Evolutionary conservation across 2,329 filamentous ascomycete genomes (phyloP), one percentile per base, ranked within the genome.

Genomic region (Diaporthe batatas): DNA sequence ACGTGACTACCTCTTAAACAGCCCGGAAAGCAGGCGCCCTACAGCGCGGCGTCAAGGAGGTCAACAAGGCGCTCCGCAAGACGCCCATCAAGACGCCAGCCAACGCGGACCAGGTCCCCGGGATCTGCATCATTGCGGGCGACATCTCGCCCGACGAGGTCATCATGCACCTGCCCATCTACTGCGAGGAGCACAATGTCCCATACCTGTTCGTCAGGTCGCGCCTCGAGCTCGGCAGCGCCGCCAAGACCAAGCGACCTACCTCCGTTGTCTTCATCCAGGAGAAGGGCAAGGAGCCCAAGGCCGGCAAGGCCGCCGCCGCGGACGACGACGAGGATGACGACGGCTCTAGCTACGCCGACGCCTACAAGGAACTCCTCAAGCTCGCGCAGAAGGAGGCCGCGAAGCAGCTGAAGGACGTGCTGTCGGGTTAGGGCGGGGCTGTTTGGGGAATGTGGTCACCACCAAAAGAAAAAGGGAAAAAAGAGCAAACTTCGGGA

Each of bases 131-230:
- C 82, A 94, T 99, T 78, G 96, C 96, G 47, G 96, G 94, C 79
- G 96, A 99, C 84, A 98, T 99, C 86, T 98, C 94, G 69, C 96
- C 96, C 77, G 96, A 96, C 92, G 96, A 99, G 84, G 96, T 99
- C 82, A 98, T 99, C 86, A 96, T 94, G 74, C 96, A 99, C 86
- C 94, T 99, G 77, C 96, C 96, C 79, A 94, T 99, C 72, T 92
- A 98, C 73, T 98, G 96, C 89, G 96, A 99, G 86, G 96, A 98
- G 86, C 95, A 98, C 89, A 94, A 94, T 84, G 94, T 98, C 74
- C 96, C 96, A 44, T 99, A 98, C 86, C 91, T 99, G 83, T 99
- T 97, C 84, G 94, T 99, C 79, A 91, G 92, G 74, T 97, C 93
- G 80, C 92, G 96, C 78, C 96, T 95, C 75, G 96, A 98, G 86